Conservation (phyloP, 116 monocot species). For the Posidonia oceanica region DNA sequence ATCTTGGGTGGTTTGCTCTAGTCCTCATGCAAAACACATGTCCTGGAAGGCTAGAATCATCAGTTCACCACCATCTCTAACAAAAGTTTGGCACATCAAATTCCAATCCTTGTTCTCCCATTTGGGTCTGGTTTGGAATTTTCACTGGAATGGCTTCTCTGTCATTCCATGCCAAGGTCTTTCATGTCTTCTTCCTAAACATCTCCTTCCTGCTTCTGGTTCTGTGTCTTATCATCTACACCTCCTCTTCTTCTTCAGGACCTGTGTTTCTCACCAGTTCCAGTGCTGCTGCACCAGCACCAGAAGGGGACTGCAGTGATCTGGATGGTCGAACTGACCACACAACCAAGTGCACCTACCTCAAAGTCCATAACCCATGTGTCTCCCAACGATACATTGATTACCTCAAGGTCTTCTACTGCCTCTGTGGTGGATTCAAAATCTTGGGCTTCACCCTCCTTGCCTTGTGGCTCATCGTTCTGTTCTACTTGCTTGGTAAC, state of each 20-base stretch:
- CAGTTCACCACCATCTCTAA: too few relatives aligned
- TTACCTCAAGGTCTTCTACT: conserved; percentile 47
- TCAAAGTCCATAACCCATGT: conserved; percentile 8
- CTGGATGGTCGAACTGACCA: conserved; percentile 9
- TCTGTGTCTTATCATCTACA: conserved; percentile 4
- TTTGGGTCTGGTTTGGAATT: not conserved
- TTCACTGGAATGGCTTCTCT: not conserved
- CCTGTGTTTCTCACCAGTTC: not conserved
- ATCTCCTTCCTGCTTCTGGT: conserved; percentile 9
- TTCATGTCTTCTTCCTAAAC: conserved; percentile 9
- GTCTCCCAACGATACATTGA: conserved; percentile 34
- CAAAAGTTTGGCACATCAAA: too few relatives aligned
- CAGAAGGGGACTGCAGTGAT: conserved; percentile 8
- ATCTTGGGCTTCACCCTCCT: conserved; percentile 25
- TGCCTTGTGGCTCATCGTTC: conserved; percentile 29
- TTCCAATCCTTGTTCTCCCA: not conserved
- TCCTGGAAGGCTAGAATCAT: too few relatives aligned
- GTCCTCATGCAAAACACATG: too few relatives aligned
- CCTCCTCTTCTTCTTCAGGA: not conserved
- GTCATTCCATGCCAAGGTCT: not conserved
- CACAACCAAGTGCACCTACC: conserved; percentile 22
- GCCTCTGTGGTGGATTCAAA: conserved; percentile 13
- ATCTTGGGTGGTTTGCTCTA: too few relatives aligned
- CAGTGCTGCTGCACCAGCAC: not conserved
- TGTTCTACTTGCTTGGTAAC: conserved; percentile 53